Percentiles rank a stretch among this genome's conserved stretches.
phyloP scores from a whole-genome alignment of 108 stramenopile species.

The Bacterosira constricta region DNA sequence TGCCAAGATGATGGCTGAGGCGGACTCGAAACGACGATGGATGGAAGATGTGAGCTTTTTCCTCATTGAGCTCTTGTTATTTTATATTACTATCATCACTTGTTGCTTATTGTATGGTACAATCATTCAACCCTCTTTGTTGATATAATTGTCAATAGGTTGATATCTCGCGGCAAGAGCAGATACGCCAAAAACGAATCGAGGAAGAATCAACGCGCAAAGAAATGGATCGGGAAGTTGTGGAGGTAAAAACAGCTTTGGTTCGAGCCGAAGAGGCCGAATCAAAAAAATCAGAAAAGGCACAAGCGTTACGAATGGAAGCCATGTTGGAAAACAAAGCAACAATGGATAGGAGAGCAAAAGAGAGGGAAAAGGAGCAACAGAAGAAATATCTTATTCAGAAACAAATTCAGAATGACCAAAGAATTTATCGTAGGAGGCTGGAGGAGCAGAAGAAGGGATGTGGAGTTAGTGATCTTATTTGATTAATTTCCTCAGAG shows the following conservation, averaged over 20 bases:
- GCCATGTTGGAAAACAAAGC: slow-evolving; percentile 27
- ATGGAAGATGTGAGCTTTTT: slow-evolving; percentile 32
- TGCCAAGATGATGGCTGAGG: slow-evolving; percentile 32
- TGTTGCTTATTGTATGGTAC: background rate
- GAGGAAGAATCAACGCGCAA: slow-evolving; percentile 24
- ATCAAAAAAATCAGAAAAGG: slow-evolving; percentile 11
- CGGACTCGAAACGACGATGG: slow-evolving; percentile 19
- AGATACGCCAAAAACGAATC: slow-evolving; percentile 41
- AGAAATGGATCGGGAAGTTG: slow-evolving; percentile 29
- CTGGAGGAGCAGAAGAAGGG: slow-evolving; percentile 16
- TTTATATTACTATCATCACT: background rate
- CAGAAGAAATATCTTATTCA: slow-evolving; percentile 14
- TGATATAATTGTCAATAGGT: background rate
- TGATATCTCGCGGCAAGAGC: slow-evolving; percentile 44
- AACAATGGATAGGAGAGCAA: slow-evolving; percentile 8
- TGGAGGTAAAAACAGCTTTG: slow-evolving; percentile 15
- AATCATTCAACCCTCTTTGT: background rate
- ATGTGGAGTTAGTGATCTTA: background rate
- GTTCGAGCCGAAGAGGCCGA: slow-evolving; percentile 29
- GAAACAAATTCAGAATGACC: slow-evolving; percentile 26
- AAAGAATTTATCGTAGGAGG: slow-evolving; percentile 23
- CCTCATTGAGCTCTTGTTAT: background rate
- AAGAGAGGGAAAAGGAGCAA: slow-evolving; percentile 13
- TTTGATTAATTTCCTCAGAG: background rate
- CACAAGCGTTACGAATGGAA: slow-evolving; percentile 11